Percentiles rank a stretch among this genome's conserved stretches.
phyloP scores from a whole-genome alignment of 225 moss, liverwort and hornwort species.

The Sphagnum tenellum region DNA sequence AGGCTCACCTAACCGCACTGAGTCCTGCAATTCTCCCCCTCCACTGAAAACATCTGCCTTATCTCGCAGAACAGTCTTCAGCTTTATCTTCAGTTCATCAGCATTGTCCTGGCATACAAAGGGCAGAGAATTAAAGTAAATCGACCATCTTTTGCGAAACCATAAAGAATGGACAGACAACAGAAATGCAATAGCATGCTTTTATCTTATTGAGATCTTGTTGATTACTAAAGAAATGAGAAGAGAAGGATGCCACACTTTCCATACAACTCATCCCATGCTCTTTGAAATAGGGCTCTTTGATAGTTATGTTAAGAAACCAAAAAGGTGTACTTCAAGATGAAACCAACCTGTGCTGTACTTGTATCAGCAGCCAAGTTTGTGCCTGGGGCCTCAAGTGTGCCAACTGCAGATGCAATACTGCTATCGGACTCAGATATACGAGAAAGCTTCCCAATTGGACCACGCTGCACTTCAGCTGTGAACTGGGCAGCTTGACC shows the following conservation, averaged over 20 bases:
- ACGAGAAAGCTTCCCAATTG: constrained; percentile 62
- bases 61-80: constrained; percentile 81
- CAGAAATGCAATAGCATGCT: constrained; percentile 6
- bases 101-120: constrained; percentile 35
- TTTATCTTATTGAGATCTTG: no score
- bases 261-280: no score
- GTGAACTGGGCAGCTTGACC: constrained; percentile 30
- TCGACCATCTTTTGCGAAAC: no score
- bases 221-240: no score
- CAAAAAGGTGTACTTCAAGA: constrained; percentile 1
- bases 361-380: constrained; percentile 32
- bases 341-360: constrained; percentile 57
- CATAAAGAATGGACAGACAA: constrained; percentile 28
- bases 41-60: constrained; percentile 88
- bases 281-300: no score
- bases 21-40: constrained; percentile 77
- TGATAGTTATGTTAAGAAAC: no score
- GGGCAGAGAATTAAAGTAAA: no score
- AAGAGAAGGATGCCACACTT: no score
- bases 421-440: constrained; percentile 58
- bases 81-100: constrained; percentile 79
- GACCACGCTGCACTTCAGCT: constrained; percentile 46
- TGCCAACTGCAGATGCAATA: constrained; percentile 44
- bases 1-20: constrained; percentile 83
- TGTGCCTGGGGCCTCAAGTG: constrained; percentile 25